Conservation (phyloP, 441 rosid species). For the Theobroma grandiflorum region DNA sequence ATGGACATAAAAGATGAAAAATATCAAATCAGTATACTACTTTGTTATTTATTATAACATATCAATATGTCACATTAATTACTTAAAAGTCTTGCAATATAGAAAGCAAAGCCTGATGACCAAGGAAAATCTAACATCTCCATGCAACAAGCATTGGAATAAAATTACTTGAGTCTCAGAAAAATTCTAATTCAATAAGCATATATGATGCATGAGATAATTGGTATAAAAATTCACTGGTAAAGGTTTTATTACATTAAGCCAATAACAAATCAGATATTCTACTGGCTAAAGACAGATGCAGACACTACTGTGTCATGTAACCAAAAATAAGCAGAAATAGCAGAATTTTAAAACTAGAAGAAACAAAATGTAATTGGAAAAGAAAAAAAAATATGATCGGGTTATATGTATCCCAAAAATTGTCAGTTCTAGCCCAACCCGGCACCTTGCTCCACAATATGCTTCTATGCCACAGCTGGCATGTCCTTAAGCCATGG, state of each 20-base stretch:
- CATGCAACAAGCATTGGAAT: not conserved
- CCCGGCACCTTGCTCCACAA: not conserved
- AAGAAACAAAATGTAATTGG: not conserved
- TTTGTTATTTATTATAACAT: too few species aligned
- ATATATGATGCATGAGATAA: not conserved
- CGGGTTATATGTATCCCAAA: constrained; percentile 10
- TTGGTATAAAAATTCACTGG: constrained; percentile 7
- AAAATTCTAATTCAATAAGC: too few species aligned
- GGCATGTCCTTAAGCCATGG: constrained; percentile 72
- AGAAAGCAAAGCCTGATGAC: too few species aligned
- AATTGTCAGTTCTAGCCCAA: constrained; percentile 16
- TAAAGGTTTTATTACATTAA: constrained; percentile 27
- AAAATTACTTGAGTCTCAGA: not conserved
- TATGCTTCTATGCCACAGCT: constrained; percentile 45
- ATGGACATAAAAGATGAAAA: too few species aligned
- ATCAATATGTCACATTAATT: too few species aligned
- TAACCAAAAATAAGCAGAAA: constrained; percentile 9
- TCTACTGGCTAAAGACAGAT: constrained; percentile 21
- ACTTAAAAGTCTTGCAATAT: too few species aligned
- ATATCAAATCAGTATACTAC: too few species aligned
- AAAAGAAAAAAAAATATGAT: not conserved
- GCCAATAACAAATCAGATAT: constrained; percentile 24
- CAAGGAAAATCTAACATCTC: not conserved
- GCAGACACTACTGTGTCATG: constrained; percentile 22
- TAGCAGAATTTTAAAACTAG: constrained; percentile 8